These are phyloP conservation scores for Pelargonium citronellum DNA, from an alignment of 441 rosid species.

Conservation along the genomic window DNA sequence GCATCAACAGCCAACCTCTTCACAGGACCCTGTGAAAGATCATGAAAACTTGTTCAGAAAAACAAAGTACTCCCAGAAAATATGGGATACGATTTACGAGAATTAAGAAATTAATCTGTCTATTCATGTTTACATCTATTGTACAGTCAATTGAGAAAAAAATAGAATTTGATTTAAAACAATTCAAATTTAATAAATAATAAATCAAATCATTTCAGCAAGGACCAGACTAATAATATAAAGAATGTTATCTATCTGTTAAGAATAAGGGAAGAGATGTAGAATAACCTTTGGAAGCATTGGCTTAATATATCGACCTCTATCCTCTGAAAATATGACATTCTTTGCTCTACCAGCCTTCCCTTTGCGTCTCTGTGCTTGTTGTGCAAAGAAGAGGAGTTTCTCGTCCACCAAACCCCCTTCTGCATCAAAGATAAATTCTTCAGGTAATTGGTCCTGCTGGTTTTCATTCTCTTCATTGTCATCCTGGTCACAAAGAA, in stretches of 20 bases:
- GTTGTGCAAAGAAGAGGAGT: conserved; percentile 96
- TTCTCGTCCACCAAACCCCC: conserved; percentile 99
- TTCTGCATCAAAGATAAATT: conserved; percentile 95
- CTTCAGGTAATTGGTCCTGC: conserved; percentile 93
- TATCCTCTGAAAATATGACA: conserved; percentile 92
- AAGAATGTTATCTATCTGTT: conserved; percentile 4
- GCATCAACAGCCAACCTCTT: conserved; percentile 98
- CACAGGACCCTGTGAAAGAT: conserved; percentile 68
- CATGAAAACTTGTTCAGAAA: conserved; percentile 13
- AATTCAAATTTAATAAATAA: neutral
- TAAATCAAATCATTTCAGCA: neutral
- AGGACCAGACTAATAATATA: neutral
- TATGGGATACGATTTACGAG: neutral
- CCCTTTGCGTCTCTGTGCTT: conserved; percentile 84
- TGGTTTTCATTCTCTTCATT: conserved; percentile 77
- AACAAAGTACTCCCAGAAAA: conserved; percentile 6
- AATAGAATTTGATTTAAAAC: neutral
- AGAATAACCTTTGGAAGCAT: conserved; percentile 89
- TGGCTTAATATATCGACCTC: conserved; percentile 96
- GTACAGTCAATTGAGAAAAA: conserved; percentile 8
- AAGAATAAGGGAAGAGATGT: conserved; percentile 10
- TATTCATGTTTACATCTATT: neutral
- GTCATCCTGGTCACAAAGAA: conserved; percentile 44
- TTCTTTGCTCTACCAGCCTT: conserved; percentile 99
- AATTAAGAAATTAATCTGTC: neutral